Evolutionary conservation across 352 stramenopile genomes (phyloP).

Genomic region (Pythium myriotylum): DNA sequence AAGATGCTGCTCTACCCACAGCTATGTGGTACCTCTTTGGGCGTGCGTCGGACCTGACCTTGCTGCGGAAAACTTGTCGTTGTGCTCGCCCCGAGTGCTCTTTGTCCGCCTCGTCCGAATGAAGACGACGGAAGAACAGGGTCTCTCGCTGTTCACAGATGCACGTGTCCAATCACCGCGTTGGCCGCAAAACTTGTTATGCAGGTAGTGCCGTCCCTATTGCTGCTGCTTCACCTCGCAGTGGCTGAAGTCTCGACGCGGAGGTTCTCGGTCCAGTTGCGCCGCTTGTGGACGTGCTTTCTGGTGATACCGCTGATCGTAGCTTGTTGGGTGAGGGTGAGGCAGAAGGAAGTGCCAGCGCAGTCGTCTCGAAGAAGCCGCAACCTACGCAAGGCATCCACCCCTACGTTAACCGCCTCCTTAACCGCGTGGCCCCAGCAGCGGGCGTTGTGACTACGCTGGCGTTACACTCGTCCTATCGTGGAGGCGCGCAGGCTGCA

Average conservation of each 20-base stretch:
- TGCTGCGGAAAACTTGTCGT: conserved; percentile 27
- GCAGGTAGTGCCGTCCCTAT: conserved; percentile 12
- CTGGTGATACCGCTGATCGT: not conserved
- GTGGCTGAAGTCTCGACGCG: not conserved
- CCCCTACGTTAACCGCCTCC: too few relatives aligned
- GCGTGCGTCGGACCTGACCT: conserved; percentile 24
- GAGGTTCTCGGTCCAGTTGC: conserved; percentile 3
- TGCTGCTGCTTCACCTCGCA: conserved; percentile 23
- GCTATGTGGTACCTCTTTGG: conserved; percentile 44
- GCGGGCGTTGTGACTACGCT: too few relatives aligned
- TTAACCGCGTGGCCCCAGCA: too few relatives aligned
- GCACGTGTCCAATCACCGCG: conserved; percentile 26
- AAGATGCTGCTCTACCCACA: conserved; percentile 32
- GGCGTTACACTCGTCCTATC: too few relatives aligned
- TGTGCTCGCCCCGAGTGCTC: conserved; percentile 8
- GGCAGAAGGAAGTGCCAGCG: too few relatives aligned
- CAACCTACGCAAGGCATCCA: too few relatives aligned
- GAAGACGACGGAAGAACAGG: conserved; percentile 37
- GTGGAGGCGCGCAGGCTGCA: too few relatives aligned
- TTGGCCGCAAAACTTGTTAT: conserved; percentile 21
- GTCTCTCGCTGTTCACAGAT: conserved; percentile 34
- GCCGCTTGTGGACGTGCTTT: conserved; percentile 7
- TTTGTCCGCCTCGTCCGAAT: conserved; percentile 26
- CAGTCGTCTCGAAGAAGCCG: too few relatives aligned
- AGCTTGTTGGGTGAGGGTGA: not conserved